A percentile compares a stretch with the other conserved stretches of the same genome.
These are phyloP conservation scores for Fusarium musae DNA, from an alignment of 2,329 filamentous ascomycete genomes.

Conservation along the genomic window DNA sequence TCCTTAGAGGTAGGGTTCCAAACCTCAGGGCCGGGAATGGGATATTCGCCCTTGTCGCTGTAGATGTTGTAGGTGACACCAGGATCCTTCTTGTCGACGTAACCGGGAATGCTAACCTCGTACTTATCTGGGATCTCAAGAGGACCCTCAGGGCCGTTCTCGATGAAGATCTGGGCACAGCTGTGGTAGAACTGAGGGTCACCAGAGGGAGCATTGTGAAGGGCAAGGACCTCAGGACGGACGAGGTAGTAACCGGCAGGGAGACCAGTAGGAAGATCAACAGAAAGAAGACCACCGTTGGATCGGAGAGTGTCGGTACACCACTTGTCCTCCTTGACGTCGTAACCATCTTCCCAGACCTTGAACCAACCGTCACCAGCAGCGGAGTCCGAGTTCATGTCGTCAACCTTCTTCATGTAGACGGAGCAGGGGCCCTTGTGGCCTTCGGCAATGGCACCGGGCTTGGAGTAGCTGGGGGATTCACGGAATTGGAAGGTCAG, in stretches of 20 bases:
- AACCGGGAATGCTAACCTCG: conserved; percentile 73
- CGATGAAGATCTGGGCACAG: conserved; percentile 76
- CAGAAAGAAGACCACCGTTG: conserved; percentile 71
- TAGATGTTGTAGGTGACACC: conserved; percentile 75
- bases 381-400: conserved; percentile 63
- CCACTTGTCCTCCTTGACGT: conserved; percentile 66
- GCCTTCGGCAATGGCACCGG: conserved; percentile 67
- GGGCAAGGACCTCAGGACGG: conserved; percentile 74
- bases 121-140: conserved; percentile 59
- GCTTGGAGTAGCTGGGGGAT: conserved; percentile 65
- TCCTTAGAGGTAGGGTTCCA: conserved; percentile 55
- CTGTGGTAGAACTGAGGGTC: conserved; percentile 80
- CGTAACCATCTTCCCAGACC: conserved; percentile 76
- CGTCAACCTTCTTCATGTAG: conserved; percentile 76
- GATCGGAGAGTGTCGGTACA: conserved; percentile 76
- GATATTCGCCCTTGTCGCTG: conserved; percentile 56
- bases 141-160: conserved; percentile 57
- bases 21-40: conserved; percentile 66
- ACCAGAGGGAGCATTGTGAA: conserved; percentile 69
- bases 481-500: conserved; percentile 75
- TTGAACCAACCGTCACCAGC: conserved; percentile 81
- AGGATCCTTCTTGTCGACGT: conserved; percentile 65
- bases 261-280: conserved; percentile 70
- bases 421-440: conserved; percentile 78
- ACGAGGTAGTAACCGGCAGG: conserved; percentile 76